A percentile compares a stretch with the other conserved stretches of the same genome.
Evolutionary conservation across 768 basidiomycete genomes (phyloP).

Genomic region (Rossbeevera mucosa): DNA sequence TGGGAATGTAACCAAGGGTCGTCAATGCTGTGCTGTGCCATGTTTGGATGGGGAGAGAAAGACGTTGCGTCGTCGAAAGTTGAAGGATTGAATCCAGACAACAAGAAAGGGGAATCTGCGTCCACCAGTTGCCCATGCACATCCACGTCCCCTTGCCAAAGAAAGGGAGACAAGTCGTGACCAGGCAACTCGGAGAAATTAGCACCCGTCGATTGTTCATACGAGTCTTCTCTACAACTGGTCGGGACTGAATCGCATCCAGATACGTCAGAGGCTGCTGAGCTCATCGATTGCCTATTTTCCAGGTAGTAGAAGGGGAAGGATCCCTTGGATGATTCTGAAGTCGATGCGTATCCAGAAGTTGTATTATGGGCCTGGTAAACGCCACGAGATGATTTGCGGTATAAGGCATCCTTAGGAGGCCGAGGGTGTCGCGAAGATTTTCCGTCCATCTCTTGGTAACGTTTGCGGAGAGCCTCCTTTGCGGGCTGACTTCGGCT

Average conservation of each 20-base stretch:
- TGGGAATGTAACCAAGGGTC: slow-evolving; percentile 1
- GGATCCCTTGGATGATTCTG: background rate
- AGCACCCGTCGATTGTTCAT: background rate
- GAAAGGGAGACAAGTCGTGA: background rate
- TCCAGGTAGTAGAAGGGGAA: background rate
- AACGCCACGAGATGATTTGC: background rate
- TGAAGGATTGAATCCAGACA: background rate
- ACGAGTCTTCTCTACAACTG: background rate
- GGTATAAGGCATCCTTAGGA: background rate
- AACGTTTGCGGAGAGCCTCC: background rate
- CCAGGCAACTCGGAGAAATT: background rate
- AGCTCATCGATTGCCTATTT: background rate
- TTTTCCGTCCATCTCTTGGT: background rate
- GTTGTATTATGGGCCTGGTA: background rate
- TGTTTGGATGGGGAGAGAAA: background rate
- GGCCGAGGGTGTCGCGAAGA: background rate
- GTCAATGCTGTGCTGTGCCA: background rate
- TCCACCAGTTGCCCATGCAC: background rate
- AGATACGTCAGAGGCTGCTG: background rate
- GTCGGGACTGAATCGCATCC: background rate
- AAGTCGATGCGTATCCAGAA: background rate
- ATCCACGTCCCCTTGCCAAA: background rate
- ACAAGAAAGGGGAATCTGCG: background rate
- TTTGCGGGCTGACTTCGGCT: background rate
- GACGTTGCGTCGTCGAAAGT: background rate